Conservation (phyloP, 768 basidiomycete genomes). For the Austroboletus eburneus region DNA sequence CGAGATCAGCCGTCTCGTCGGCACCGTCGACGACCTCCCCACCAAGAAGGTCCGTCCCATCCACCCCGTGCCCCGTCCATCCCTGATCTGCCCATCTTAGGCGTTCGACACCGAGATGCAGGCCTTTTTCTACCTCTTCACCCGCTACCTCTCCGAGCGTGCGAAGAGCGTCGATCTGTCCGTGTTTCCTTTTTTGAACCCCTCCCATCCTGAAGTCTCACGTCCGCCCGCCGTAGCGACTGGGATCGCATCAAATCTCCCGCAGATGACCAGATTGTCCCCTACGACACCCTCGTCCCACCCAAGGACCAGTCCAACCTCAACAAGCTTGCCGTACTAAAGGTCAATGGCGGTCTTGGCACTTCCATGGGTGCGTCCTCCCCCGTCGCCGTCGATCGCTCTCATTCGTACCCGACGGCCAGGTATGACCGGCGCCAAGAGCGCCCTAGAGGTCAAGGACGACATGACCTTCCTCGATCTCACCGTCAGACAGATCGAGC, state of each 20-base stretch:
- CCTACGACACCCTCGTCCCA: conserved; percentile 49
- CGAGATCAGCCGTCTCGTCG: conserved; percentile 92
- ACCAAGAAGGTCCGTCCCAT: conserved; percentile 68
- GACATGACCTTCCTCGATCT: conserved; percentile 69
- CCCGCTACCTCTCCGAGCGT: conserved; percentile 70
- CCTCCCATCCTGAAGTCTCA: background rate
- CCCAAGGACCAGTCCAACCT: conserved; percentile 47
- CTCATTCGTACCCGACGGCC: background rate
- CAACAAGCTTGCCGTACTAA: conserved; percentile 70
- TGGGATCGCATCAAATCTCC: conserved; percentile 57
- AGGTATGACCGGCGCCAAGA: conserved; percentile 63
- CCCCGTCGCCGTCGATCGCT: background rate
- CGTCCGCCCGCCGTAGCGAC: conserved; percentile 21
- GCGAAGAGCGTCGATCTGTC: conserved; percentile 68
- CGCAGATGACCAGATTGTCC: conserved; percentile 56
- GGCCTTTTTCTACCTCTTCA: conserved; percentile 79
- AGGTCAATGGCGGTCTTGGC: conserved; percentile 74
- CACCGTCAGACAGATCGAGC: conserved; percentile 62
- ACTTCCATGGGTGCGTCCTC: conserved; percentile 51
- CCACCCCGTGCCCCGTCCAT: conserved; percentile 1
- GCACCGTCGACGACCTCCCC: conserved; percentile 70
- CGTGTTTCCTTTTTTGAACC: conserved; percentile 30
- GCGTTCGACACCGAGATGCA: conserved; percentile 81
- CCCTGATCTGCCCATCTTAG: conserved; percentile 34
- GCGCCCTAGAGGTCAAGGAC: conserved; percentile 71